Base-by-base conservation (phyloP, 1,284 basidiomycete species). In the Farysia itapuensis region DNA sequence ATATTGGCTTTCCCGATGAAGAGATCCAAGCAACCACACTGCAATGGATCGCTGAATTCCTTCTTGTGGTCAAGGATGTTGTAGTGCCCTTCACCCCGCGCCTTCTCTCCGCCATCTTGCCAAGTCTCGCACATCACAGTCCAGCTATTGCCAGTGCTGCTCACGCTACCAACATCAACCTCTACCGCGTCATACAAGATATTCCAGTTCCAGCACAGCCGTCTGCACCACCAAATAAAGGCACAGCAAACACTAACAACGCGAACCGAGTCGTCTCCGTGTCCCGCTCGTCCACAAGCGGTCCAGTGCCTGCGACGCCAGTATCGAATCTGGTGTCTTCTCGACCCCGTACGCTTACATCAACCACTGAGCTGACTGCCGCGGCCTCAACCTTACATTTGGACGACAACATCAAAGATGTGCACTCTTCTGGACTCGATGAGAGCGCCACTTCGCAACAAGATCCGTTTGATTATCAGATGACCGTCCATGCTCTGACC, bases 31-130 rank as follows among this genome's bases (percentile, higher is more conserved):
- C 78, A 1, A 79, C 78, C 7, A 78, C 77, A 21, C 82, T 98
- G 25, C 83, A 85, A 59, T 99, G 95, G 95, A 82, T 99, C 23
- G 84, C 89, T 15, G 90, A 93, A 54, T 92, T 98, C 77, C 80
- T 98, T 15, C 83, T 82, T 32, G 91, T 96, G 64, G 87, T 87
- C 5, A 86, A 89, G 54, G 88, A 90, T 68, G 90, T 95, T 39
- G 89, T 97, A 80, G 85, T 98, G 19, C 89, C 90, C 2, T 96
- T 96, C 72, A 93, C 92, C 0, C 92, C 95, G 2, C 85, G 89
- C 25, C 84, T 98, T 30, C 88, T 98, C 35, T 87, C 88, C 5
- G 89, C 89, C 13, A 88, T 98, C 49, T 82, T 99, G 13, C 91
- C 92, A 1, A 95, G 92, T 72, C 85, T 99, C 25, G 91, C 95